Conservation (phyloP, 305 asterid species). For the Petunia hybrid region DNA sequence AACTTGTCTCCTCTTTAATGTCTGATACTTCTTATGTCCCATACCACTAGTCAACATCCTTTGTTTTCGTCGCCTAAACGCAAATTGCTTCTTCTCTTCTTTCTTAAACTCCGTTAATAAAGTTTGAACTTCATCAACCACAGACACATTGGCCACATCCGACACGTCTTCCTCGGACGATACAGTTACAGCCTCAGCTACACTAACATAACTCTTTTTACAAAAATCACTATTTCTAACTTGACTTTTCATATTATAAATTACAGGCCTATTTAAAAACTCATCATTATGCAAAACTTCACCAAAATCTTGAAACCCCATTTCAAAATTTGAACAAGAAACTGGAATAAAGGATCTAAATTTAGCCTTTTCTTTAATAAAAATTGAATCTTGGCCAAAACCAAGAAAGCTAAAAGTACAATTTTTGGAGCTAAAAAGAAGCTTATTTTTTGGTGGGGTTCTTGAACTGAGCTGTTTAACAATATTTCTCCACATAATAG, state of each 20-base stretch:
- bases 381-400: constrained; percentile 45
- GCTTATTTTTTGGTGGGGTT: constrained; percentile 36
- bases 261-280: constrained; percentile 35
- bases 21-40: constrained; percentile 55
- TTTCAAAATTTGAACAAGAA: constrained; percentile 40
- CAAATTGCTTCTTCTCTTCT: constrained; percentile 57
- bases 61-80: constrained; percentile 43
- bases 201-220: constrained; percentile 63
- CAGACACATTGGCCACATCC: constrained; percentile 39
- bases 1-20: constrained; percentile 76
- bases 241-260: constrained; percentile 36
- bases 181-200: constrained; percentile 75
- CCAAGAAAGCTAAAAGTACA: constrained; percentile 55
- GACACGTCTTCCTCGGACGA: constrained; percentile 50
- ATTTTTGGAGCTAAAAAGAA: constrained; percentile 33
- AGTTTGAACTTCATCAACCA: constrained; percentile 59
- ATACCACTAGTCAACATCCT: constrained; percentile 47
- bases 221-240: constrained; percentile 41
- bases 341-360: constrained; percentile 45
- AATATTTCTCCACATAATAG: constrained; percentile 77
- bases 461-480: constrained; percentile 54
- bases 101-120: constrained; percentile 60
- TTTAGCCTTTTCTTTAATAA: constrained; percentile 38
- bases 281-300: constrained; percentile 39
- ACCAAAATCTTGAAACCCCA: constrained; percentile 43